A percentile compares a stretch with the other conserved stretches of the same genome.
Conservation (phyloP, 768 basidiomycete genomes). For the Termitomyces heimii region DNA sequence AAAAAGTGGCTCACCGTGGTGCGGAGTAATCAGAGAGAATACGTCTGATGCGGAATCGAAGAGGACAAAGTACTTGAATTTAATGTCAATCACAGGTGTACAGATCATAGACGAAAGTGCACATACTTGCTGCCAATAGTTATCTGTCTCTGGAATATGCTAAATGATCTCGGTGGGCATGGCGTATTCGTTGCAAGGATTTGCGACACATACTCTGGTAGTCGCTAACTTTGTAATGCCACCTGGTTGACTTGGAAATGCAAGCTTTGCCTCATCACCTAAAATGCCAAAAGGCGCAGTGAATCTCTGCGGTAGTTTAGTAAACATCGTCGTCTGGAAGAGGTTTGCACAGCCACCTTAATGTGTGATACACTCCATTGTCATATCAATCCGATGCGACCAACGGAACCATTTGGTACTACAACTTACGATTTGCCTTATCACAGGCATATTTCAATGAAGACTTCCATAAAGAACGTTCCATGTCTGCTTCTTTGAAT, state of each 20-base stretch:
- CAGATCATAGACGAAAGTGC: slow-evolving; percentile 15
- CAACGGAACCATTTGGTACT: too few species aligned
- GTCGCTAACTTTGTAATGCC: slow-evolving; percentile 75
- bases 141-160: slow-evolving; percentile 72
- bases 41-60: slow-evolving; percentile 91
- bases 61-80: slow-evolving; percentile 63
- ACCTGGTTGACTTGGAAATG: slow-evolving; percentile 76
- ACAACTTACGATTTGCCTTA: neutral
- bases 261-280: slow-evolving; percentile 84
- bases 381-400: neutral
- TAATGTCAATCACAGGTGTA: neutral
- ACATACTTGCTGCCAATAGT: slow-evolving; percentile 85
- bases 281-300: slow-evolving; percentile 73
- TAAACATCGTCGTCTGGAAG: slow-evolving; percentile 38
- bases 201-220: slow-evolving; percentile 51
- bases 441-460: neutral
- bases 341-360: slow-evolving; percentile 6
- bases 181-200: neutral
- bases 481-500: neutral
- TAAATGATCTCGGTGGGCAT: slow-evolving; percentile 20
- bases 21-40: slow-evolving; percentile 80
- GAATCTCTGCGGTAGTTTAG: slow-evolving; percentile 67
- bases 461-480: neutral
- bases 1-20: slow-evolving; percentile 59
- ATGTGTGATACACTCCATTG: neutral